These are phyloP conservation scores for Elongisporangium prolatum DNA, from an alignment of 352 stramenopile species.

Conservation along the genomic window DNA sequence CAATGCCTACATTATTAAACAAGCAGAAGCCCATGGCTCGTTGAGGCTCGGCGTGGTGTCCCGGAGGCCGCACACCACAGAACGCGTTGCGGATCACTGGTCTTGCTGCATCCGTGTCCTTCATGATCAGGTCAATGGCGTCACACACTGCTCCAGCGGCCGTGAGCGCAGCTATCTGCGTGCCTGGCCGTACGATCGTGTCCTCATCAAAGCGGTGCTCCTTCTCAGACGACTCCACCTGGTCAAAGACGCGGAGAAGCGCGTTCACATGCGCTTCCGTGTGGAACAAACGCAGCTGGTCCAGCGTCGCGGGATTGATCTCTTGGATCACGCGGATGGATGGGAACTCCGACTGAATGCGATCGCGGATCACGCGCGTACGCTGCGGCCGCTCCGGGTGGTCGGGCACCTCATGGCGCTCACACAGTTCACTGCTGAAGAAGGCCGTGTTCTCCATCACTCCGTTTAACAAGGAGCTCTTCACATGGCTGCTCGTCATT, in stretches of 20 bases:
- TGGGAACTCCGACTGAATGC: conserved; percentile 22
- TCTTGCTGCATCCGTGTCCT: background rate
- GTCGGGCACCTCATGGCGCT: conserved; percentile 17
- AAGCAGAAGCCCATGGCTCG: conserved; percentile 79
- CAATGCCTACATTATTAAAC: conserved; percentile 87
- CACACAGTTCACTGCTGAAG: conserved; percentile 24
- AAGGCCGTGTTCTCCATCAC: conserved; percentile 8
- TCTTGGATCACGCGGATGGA: conserved; percentile 13
- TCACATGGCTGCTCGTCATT: background rate
- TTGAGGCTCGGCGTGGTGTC: conserved; percentile 76
- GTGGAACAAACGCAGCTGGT: conserved; percentile 34
- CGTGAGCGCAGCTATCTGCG: conserved; percentile 20
- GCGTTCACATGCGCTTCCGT: conserved; percentile 20
- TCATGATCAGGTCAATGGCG: conserved; percentile 39
- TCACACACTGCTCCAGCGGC: conserved; percentile 30
- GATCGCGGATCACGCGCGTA: conserved; percentile 20
- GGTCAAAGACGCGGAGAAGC: conserved; percentile 17
- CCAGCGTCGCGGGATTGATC: conserved; percentile 13
- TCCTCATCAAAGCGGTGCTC: conserved; percentile 26
- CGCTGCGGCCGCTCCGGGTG: conserved; percentile 27
- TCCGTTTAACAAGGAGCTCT: background rate
- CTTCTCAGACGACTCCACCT: conserved; percentile 4
- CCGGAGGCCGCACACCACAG: conserved; percentile 68
- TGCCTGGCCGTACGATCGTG: conserved; percentile 27
- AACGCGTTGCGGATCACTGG: conserved; percentile 31